Evolutionary conservation across 148 eudicot genomes (phyloP).

Genomic region (Vaccinium myrtillus): DNA sequence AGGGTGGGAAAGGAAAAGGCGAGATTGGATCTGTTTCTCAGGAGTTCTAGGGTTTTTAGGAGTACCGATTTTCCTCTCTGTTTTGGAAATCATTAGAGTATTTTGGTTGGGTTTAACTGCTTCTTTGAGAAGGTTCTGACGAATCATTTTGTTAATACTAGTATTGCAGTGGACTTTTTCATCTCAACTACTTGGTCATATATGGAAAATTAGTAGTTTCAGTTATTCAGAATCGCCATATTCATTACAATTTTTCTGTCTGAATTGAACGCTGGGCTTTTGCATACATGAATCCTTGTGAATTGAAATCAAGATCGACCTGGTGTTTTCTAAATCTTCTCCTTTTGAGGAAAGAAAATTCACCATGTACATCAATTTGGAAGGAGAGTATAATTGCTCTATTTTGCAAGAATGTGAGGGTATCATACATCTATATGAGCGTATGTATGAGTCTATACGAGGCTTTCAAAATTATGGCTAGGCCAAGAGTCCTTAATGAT

Average conservation of each 20-base stretch:
- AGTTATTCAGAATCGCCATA: not conserved
- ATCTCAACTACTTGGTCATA: not conserved
- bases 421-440: too few species aligned
- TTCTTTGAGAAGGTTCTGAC: not conserved
- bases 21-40: constrained; percentile 33
- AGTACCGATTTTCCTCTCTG: not conserved
- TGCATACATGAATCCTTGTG: not conserved
- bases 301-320: too few species aligned
- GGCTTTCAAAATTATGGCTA: not conserved
- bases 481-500: not conserved
- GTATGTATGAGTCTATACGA: too few species aligned
- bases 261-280: not conserved
- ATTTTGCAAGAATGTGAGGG: too few species aligned
- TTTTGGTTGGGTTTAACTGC: not conserved
- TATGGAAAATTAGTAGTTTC: not conserved
- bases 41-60: constrained; percentile 37
- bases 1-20: constrained; percentile 28
- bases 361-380: too few species aligned
- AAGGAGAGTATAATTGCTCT: too few species aligned
- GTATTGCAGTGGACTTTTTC: not conserved
- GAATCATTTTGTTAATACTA: not conserved
- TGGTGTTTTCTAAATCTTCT: too few species aligned
- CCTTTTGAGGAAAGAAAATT: too few species aligned
- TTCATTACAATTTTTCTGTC: not conserved
- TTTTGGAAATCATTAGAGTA: too few species aligned